phyloP scores from a whole-genome alignment of 2,329 filamentous ascomycete species.

The Coniochaeta sp. region DNA sequence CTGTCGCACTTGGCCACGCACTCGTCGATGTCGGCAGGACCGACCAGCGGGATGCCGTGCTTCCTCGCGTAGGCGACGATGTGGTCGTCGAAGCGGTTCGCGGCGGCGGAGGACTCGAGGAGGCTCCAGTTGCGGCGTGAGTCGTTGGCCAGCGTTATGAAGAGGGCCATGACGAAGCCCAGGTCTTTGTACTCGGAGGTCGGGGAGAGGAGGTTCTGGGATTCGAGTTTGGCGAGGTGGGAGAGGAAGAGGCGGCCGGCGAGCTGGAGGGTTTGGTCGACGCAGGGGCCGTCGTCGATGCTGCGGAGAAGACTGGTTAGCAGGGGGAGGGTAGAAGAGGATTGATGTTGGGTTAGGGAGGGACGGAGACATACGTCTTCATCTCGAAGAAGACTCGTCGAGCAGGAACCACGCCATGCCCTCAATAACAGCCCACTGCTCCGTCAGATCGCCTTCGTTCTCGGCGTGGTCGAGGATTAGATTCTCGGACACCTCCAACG shows the following conservation, averaged over 20 bases:
- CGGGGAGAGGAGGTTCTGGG: slow-evolving; percentile 21
- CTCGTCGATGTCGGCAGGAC: slow-evolving; percentile 17
- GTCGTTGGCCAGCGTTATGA: slow-evolving; percentile 15
- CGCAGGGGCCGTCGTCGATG: slow-evolving; percentile 19
- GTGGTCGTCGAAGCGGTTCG: slow-evolving; percentile 20
- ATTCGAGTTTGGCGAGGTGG: slow-evolving; percentile 29
- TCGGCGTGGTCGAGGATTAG: slow-evolving; percentile 28
- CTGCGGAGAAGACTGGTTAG: slow-evolving; percentile 8
- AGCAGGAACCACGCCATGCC: slow-evolving; percentile 23
- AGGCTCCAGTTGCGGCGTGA: slow-evolving; percentile 9
- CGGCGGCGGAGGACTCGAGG: slow-evolving; percentile 10
- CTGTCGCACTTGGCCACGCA: slow-evolving; percentile 12
- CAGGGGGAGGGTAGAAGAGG: neutral
- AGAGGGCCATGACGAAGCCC: slow-evolving; percentile 29
- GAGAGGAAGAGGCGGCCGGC: slow-evolving; percentile 28
- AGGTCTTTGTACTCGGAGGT: slow-evolving; percentile 28
- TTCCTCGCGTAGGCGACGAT: slow-evolving; percentile 26
- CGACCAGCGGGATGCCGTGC: slow-evolving; percentile 22
- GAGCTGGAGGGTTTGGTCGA: slow-evolving; percentile 13
- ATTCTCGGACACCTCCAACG: slow-evolving; percentile 35
- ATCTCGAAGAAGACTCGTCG: slow-evolving; percentile 9
- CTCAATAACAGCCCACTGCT: slow-evolving; percentile 33
- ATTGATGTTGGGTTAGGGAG: too few species aligned
- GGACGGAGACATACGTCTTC: slow-evolving; percentile 10
- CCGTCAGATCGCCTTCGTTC: slow-evolving; percentile 20